Percentiles rank a stretch among this genome's conserved stretches.
Evolutionary conservation across 2,329 filamentous ascomycete species (phyloP).

Genomic region (Ciborinia camelliae): DNA sequence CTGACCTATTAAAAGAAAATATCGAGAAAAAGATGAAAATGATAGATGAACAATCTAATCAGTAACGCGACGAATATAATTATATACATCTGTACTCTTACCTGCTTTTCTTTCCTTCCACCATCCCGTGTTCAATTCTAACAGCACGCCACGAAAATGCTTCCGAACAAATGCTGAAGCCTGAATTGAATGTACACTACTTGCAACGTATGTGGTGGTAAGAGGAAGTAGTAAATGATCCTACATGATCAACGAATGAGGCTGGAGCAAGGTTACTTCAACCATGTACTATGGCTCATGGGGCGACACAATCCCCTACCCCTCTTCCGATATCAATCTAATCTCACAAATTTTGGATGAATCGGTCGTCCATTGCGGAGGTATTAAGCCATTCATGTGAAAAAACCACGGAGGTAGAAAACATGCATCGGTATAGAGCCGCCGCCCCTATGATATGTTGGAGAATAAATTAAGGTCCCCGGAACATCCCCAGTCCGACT

Average conservation of each 20-base stretch:
- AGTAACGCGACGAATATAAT: neutral
- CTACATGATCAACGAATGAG: conserved; percentile 4
- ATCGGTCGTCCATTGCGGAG: neutral
- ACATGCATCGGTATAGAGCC: neutral
- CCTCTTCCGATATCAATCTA: neutral
- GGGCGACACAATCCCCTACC: neutral
- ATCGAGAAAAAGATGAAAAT: neutral
- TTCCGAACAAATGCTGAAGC: neutral
- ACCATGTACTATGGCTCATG: neutral
- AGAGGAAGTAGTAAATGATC: neutral
- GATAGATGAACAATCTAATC: neutral
- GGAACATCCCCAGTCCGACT: neutral
- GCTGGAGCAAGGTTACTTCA: conserved; percentile 10
- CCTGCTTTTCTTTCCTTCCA: neutral
- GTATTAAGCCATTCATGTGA: neutral
- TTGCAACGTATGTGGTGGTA: neutral
- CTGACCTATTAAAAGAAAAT: conserved; percentile 2
- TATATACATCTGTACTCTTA: neutral
- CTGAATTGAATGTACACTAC: neutral
- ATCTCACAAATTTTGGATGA: neutral
- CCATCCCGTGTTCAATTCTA: neutral
- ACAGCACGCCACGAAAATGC: neutral
- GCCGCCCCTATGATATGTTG: neutral
- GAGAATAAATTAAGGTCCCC: neutral
- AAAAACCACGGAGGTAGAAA: neutral